phyloP scores from a whole-genome alignment of 192 early-diverging fungal species.

The Coemansia sp. region DNA sequence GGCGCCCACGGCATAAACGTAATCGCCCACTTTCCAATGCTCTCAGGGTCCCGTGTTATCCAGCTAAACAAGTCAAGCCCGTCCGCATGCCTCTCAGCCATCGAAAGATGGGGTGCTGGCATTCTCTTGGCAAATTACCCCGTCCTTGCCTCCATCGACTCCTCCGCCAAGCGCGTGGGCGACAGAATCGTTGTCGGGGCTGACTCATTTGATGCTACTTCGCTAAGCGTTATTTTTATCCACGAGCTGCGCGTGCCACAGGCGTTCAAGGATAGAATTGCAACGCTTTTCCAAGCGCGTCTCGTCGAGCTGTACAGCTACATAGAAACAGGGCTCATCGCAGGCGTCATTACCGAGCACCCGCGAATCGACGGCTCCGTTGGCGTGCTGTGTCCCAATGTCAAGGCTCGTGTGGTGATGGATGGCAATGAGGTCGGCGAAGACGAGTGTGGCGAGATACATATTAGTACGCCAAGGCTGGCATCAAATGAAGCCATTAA shows the following conservation, averaged over 20 bases:
- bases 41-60: conserved; percentile 44
- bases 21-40: conserved; percentile 47
- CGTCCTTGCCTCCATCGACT: conserved; percentile 20
- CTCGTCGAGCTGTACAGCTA: conserved; percentile 52
- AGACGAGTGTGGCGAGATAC: conserved; percentile 45
- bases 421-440: conserved; percentile 37
- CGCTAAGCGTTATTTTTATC: conserved; percentile 33
- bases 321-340: conserved; percentile 44
- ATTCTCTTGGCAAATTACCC: conserved; percentile 32
- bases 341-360: conserved; percentile 48
- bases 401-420: conserved; percentile 36
- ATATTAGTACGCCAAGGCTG: conserved; percentile 42
- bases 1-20: conserved; percentile 40
- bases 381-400: conserved; percentile 38
- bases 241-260: conserved; percentile 30
- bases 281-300: conserved; percentile 29
- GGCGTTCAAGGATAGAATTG: conserved; percentile 22
- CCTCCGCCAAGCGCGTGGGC: conserved; percentile 13
- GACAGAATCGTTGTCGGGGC: conserved; percentile 13
- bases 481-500: background rate
- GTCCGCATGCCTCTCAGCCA: conserved; percentile 28
- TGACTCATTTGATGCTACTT: conserved; percentile 21
- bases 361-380: conserved; percentile 44
- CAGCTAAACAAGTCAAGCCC: conserved; percentile 29
- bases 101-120: conserved; percentile 31